These are phyloP conservation scores for Auriscalpium microsporum DNA, from an alignment of 768 basidiomycete species.

Conservation along the genomic window DNA sequence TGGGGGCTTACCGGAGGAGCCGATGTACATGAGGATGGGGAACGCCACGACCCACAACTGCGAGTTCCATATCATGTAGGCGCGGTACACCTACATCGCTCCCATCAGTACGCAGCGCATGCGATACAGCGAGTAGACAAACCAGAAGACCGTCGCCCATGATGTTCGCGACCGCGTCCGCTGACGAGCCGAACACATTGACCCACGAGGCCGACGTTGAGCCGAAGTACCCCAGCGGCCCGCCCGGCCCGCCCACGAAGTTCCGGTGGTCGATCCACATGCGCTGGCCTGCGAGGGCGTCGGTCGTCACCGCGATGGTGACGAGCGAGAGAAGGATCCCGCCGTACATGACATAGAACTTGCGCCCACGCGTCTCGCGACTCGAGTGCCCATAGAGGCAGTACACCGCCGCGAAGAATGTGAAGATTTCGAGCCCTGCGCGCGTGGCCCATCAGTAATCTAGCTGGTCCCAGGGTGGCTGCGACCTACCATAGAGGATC, in stretches of 20 bases:
- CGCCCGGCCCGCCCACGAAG: constrained; percentile 22
- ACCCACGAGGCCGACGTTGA: constrained; percentile 17
- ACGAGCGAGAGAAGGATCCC: constrained; percentile 21
- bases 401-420: constrained; percentile 1
- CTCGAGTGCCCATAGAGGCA: background rate
- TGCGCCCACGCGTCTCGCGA: constrained; percentile 3
- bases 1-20: constrained; percentile 13
- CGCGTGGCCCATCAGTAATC: background rate
- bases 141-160: constrained; percentile 23
- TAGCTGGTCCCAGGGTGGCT: background rate
- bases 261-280: constrained; percentile 22
- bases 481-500: constrained; percentile 4
- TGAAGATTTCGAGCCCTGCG: constrained; percentile 2
- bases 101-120: background rate
- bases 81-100: constrained; percentile 16
- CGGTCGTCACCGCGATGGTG: constrained; percentile 20
- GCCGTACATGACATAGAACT: constrained; percentile 16
- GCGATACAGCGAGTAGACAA: background rate
- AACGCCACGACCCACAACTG: constrained; percentile 14
- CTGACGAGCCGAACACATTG: constrained; percentile 18
- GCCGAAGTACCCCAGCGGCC: constrained; percentile 16
- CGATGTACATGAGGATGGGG: constrained; percentile 18
- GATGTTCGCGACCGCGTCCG: constrained; percentile 16
- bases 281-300: constrained; percentile 21
- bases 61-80: constrained; percentile 20